phyloP scores from a whole-genome alignment of 179 eudicot genomes.

The Vitellaria paradoxa region DNA sequence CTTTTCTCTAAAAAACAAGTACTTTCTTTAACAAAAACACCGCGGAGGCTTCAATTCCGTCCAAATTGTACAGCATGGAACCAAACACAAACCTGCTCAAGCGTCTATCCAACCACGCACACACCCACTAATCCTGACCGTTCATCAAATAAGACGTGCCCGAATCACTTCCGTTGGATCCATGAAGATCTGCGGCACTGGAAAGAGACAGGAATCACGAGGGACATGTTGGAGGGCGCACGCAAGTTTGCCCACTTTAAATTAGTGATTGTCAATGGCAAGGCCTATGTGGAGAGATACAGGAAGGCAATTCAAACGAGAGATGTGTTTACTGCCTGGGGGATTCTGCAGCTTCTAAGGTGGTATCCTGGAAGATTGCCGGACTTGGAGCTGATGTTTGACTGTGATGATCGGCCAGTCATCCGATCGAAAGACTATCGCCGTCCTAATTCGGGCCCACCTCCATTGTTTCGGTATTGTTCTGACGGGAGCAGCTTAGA shows the following conservation, averaged over 20 bases:
- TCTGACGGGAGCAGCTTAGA: constrained; percentile 55
- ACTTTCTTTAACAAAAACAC: background rate
- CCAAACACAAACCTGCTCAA: constrained; percentile 43
- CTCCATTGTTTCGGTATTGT: constrained; percentile 74
- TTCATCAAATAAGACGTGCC: constrained; percentile 44
- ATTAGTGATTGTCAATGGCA: constrained; percentile 54
- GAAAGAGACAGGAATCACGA: constrained; percentile 58
- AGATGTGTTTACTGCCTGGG: constrained; percentile 71
- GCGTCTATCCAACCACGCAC: constrained; percentile 29
- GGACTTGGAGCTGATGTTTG: constrained; percentile 76
- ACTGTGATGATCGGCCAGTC: constrained; percentile 63
- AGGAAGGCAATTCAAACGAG: constrained; percentile 54
- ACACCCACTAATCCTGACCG: constrained; percentile 18
- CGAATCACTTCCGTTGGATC: constrained; percentile 78
- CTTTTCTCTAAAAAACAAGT: background rate
- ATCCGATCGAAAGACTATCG: constrained; percentile 26
- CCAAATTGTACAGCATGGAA: constrained; percentile 38
- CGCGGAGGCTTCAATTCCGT: constrained; percentile 14
- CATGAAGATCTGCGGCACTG: constrained; percentile 72
- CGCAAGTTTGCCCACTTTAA: constrained; percentile 47
- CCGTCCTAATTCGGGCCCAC: constrained; percentile 46
- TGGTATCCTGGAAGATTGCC: constrained; percentile 82
- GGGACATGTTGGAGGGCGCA: constrained; percentile 64
- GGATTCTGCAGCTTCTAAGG: constrained; percentile 56
- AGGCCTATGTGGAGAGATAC: constrained; percentile 57